A percentile compares a stretch with the other conserved stretches of the same genome.
These are phyloP conservation scores for Metarhizium brunneum DNA, from an alignment of 2,329 filamentous ascomycete species.

Conservation along the genomic window DNA sequence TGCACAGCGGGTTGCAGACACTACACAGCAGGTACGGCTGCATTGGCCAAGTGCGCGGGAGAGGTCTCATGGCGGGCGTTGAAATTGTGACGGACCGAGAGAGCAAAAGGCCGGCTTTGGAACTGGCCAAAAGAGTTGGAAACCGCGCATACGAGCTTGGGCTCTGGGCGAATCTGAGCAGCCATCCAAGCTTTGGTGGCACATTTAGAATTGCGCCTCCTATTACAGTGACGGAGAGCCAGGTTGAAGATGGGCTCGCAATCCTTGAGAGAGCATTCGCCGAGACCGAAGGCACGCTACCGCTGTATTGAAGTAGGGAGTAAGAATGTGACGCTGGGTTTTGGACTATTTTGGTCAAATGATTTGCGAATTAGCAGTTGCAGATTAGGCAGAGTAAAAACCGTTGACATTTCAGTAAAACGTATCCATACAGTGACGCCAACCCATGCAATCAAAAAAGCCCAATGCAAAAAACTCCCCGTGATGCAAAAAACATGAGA, in stretches of 20 bases:
- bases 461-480: not conserved
- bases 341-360: not conserved
- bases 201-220: conserved; percentile 52
- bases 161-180: conserved; percentile 47
- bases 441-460: not conserved
- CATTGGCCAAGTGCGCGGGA: conserved; percentile 51
- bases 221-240: conserved; percentile 42
- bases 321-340: not conserved
- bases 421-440: not conserved
- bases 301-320: conserved; percentile 13
- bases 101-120: conserved; percentile 36
- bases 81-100: conserved; percentile 44
- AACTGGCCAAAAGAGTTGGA: conserved; percentile 37
- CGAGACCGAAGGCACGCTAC: conserved; percentile 20
- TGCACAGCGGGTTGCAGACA: conserved; percentile 36
- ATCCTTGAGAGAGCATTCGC: conserved; percentile 49
- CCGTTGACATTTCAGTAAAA: not conserved
- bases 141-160: conserved; percentile 40
- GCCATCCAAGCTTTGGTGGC: conserved; percentile 43
- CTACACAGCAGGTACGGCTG: conserved; percentile 45
- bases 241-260: conserved; percentile 39
- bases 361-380: not conserved
- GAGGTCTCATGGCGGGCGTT: conserved; percentile 48
- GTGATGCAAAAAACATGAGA: not conserved
- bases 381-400: not conserved